Evolutionary conservation across 148 eudicot species (phyloP).

Genomic region (Amaranthus hypochondriacus): DNA sequence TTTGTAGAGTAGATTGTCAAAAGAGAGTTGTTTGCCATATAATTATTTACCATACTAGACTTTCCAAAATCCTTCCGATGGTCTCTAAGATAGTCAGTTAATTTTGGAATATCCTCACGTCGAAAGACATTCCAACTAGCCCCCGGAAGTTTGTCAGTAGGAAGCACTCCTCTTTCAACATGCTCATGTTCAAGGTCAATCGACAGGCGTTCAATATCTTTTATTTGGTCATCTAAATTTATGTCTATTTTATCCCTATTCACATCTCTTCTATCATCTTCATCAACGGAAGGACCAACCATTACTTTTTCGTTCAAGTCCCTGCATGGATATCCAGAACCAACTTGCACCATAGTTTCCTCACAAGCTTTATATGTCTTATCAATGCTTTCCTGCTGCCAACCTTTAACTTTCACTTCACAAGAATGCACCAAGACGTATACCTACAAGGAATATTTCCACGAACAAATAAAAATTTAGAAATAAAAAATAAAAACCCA

Average conservation of each 20-base stretch:
- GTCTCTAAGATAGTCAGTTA: constrained; percentile 50
- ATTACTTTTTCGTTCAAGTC: constrained; percentile 31
- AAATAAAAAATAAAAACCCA: background rate
- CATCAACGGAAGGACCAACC: constrained; percentile 29
- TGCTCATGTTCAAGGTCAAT: constrained; percentile 38
- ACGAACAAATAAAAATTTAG: background rate
- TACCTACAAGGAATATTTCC: constrained; percentile 37
- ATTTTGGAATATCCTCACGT: constrained; percentile 70
- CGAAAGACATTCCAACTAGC: constrained; percentile 91
- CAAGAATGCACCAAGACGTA: constrained; percentile 79
- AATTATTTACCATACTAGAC: constrained; percentile 24
- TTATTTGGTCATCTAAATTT: constrained; percentile 34
- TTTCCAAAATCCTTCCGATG: constrained; percentile 52
- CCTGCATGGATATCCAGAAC: constrained; percentile 28
- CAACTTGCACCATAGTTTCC: constrained; percentile 36
- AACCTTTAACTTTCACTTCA: constrained; percentile 45
- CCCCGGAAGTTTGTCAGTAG: constrained; percentile 41
- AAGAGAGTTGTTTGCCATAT: constrained; percentile 38
- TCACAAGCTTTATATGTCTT: constrained; percentile 28
- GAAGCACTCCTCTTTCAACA: constrained; percentile 16
- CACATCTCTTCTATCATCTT: constrained; percentile 28
- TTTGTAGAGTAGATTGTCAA: constrained; percentile 8
- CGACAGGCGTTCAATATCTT: constrained; percentile 26
- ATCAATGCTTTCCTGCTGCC: constrained; percentile 35
- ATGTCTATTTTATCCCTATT: constrained; percentile 37